Evolutionary conservation across 1,284 basidiomycete species (phyloP).

Genomic region (Sanghuangporus sanghuang): DNA sequence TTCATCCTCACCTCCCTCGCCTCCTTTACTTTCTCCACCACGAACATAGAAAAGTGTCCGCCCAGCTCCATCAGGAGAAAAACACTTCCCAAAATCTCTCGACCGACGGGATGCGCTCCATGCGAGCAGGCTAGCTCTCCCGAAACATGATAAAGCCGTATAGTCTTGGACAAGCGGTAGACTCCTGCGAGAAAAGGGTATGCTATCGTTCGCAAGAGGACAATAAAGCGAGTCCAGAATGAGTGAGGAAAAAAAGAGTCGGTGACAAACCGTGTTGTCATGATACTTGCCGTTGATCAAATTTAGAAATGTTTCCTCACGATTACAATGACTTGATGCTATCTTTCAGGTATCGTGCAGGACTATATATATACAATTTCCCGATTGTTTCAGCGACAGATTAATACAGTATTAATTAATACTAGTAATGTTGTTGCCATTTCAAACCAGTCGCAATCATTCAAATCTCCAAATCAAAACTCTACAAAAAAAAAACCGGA

Average conservation of each 20-base stretch:
- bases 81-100: constrained; percentile 36
- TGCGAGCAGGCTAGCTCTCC: constrained; percentile 29
- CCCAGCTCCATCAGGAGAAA: constrained; percentile 47
- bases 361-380: no score
- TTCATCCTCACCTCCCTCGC: not conserved
- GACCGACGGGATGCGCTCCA: constrained; percentile 40
- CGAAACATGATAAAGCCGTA: constrained; percentile 19
- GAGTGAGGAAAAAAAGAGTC: constrained; percentile 27
- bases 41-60: not conserved
- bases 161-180: constrained; percentile 45
- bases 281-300: no score
- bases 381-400: no score
- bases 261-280: not conserved
- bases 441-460: no score
- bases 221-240: constrained; percentile 48
- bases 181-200: constrained; percentile 38
- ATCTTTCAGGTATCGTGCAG: no score
- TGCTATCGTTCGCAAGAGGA: constrained; percentile 37
- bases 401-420: no score
- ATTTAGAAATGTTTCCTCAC: no score
- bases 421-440: no score
- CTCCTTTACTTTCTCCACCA: not conserved
- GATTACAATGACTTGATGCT: no score
- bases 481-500: no score
- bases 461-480: no score